Percentiles rank a stretch among this genome's conserved stretches.
phyloP scores from a whole-genome alignment of 2,329 filamentous ascomycete genomes.

The Stagonosporopsis chrysanthemi region DNA sequence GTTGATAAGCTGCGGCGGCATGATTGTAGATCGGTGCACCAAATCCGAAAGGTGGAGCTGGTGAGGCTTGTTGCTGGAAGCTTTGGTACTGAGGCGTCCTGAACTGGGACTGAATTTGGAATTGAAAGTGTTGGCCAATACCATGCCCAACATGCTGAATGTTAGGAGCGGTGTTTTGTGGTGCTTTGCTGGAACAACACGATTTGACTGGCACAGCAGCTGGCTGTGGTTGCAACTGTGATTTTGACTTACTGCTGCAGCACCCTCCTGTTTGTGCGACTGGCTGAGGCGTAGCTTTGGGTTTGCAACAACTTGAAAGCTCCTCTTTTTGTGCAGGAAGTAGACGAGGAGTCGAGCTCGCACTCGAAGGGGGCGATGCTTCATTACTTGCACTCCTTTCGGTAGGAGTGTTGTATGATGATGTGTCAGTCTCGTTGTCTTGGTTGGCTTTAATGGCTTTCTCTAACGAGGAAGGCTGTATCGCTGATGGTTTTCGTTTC shows the following conservation, averaged over 20 bases:
- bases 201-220: conserved; percentile 35
- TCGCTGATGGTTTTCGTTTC: conserved; percentile 39
- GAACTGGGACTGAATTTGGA: conserved; percentile 32
- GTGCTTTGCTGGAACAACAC: conserved; percentile 40
- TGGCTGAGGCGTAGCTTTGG: conserved; percentile 30
- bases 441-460: conserved; percentile 46
- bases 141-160: conserved; percentile 21
- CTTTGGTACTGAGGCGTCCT: conserved; percentile 31
- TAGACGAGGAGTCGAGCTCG: conserved; percentile 49
- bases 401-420: conserved; percentile 44
- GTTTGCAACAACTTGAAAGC: conserved; percentile 44
- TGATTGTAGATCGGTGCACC: conserved; percentile 47
- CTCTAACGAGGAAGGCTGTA: conserved; percentile 41
- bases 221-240: conserved; percentile 25
- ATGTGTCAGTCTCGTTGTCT: conserved; percentile 42
- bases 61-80: conserved; percentile 25
- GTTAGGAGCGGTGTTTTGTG: conserved; percentile 13
- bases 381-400: conserved; percentile 44
- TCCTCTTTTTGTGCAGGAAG: conserved; percentile 37
- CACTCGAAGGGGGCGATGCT: conserved; percentile 45
- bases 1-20: conserved; percentile 39
- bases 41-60: conserved; percentile 37
- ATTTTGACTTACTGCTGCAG: conserved; percentile 38
- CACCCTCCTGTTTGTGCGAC: conserved; percentile 34
- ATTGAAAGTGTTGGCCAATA: conserved; percentile 29